Evolutionary conservation across 495 filamentous ascomycete genomes (phyloP).

Genomic region (Penicillium tannophilum): DNA sequence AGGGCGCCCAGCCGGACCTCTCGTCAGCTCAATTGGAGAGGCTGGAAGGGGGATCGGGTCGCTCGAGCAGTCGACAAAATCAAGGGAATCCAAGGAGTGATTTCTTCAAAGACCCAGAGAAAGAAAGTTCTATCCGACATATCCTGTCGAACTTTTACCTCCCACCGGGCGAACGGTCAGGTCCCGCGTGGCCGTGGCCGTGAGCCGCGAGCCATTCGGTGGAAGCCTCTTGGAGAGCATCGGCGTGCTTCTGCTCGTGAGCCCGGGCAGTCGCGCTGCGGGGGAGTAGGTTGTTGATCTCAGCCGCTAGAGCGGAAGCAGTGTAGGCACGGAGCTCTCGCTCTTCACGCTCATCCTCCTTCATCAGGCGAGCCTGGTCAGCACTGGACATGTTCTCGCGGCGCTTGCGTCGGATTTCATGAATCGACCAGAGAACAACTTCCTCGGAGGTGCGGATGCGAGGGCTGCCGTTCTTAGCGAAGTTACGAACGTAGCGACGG

Average conservation of each 20-base stretch:
- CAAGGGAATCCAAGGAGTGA: conserved; percentile 7
- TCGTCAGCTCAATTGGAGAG: conserved; percentile 8
- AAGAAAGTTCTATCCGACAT: conserved; percentile 6
- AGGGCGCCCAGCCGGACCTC: conserved; percentile 17
- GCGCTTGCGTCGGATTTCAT: conserved; percentile 83
- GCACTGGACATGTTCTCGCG: conserved; percentile 78
- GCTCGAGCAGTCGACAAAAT: conserved; percentile 16
- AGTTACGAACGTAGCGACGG: conserved; percentile 87
- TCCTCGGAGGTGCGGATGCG: conserved; percentile 81
- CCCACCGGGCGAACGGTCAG: conserved; percentile 38
- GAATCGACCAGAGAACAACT: conserved; percentile 82
- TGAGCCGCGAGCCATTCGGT: conserved; percentile 65
- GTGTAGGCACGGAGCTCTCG: conserved; percentile 78
- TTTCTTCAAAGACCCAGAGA: conserved; percentile 10
- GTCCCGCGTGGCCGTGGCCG: conserved; percentile 45
- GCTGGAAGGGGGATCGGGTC: conserved; percentile 16
- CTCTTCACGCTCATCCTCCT: conserved; percentile 88
- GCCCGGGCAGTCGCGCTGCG: conserved; percentile 32
- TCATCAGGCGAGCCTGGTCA: conserved; percentile 76
- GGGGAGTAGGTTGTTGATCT: conserved; percentile 58
- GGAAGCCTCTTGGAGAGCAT: conserved; percentile 60
- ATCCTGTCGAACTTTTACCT: conserved; percentile 28
- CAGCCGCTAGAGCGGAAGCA: conserved; percentile 66
- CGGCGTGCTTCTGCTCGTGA: conserved; percentile 45
- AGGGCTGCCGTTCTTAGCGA: conserved; percentile 67